phyloP scores from a whole-genome alignment of 768 basidiomycete species.

The Mycena vulgaris region DNA sequence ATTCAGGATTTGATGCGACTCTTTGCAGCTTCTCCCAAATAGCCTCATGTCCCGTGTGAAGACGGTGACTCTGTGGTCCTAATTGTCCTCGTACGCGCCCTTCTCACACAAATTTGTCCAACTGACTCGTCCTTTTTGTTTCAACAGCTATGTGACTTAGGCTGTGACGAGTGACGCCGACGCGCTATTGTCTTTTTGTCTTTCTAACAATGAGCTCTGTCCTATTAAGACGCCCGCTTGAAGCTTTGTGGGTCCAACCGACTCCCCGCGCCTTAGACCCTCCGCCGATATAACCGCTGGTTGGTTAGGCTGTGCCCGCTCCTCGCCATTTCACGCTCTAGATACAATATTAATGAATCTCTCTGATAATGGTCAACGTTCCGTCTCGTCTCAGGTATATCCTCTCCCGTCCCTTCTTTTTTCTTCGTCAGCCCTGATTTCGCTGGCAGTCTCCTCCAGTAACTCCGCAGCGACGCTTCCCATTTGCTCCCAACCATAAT shows the following conservation, averaged over 20 bases:
- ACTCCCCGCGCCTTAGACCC: conserved; percentile 15
- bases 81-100: conserved; percentile 24
- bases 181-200: conserved; percentile 38
- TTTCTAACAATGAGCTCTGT: conserved; percentile 26
- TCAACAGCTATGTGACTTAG: conserved; percentile 2
- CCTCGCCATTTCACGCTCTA: background rate
- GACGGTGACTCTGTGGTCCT: background rate
- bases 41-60: conserved; percentile 21
- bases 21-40: conserved; percentile 16
- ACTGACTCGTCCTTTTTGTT: conserved; percentile 31
- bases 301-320: conserved; percentile 17
- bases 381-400: conserved; percentile 25
- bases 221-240: conserved; percentile 28
- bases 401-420: no score
- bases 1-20: conserved; percentile 14
- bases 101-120: conserved; percentile 22
- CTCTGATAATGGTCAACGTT: conserved; percentile 30
- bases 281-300: conserved; percentile 28
- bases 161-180: conserved; percentile 26
- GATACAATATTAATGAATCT: conserved; percentile 34
- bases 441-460: conserved; percentile 25
- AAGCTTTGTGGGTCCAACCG: conserved; percentile 29
- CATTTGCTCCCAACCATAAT: conserved; percentile 24
- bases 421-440: background rate
- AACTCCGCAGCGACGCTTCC: conserved; percentile 20